Base-by-base conservation (phyloP, 164 flowering plant species). In the Kingdonia uniflora region DNA sequence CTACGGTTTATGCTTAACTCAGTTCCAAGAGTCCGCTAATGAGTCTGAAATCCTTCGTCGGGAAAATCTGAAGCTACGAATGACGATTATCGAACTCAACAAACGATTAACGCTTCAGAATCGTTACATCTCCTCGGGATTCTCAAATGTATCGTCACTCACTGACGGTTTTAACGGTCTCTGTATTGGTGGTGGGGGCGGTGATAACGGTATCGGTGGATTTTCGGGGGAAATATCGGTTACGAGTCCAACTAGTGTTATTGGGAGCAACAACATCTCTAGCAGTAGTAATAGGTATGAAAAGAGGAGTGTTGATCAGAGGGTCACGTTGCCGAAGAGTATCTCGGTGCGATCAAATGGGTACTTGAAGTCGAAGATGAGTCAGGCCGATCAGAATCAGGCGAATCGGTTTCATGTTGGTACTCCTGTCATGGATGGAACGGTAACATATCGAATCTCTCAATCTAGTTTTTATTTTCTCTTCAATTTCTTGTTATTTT, bases 301-400 rank as follows among this genome's bases (percentile, higher is more conserved):
- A 50, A 23, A 64, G 65, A 22, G 58, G 26, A 53, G 65, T 11
- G 22, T 19, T 2, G 48, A 17, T 16, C 17, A 73, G 33, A 65
- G 82, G 40, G 75, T 72, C 51, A 21, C 76, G 19, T 50, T 90
- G 71, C 95, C 97, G 0, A 90, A 90, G 74, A 86, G 97, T 49
- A 90, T 90, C 19, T 84, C 95, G 1, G 76, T 90, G 33, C 79
- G 95, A 29, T 82, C 95, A 5, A 79, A 71, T 62, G 86, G 84
- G 0, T 90, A 79, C 66, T 48, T 81, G 73, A 84, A 82, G 75
- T 47, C 62, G 52, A 67, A 56, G 35, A 29, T 29, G 35, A 29
- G 35, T 29, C 35, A 29, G 35, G 47, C 21, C 21, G 47, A 19
- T 16, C 11, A 10, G 20, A 44, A 20, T 47, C 16, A 17, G 50